Evolutionary conservation across 2,329 filamentous ascomycete genomes (phyloP).

Genomic region (Microdochium nivale): DNA sequence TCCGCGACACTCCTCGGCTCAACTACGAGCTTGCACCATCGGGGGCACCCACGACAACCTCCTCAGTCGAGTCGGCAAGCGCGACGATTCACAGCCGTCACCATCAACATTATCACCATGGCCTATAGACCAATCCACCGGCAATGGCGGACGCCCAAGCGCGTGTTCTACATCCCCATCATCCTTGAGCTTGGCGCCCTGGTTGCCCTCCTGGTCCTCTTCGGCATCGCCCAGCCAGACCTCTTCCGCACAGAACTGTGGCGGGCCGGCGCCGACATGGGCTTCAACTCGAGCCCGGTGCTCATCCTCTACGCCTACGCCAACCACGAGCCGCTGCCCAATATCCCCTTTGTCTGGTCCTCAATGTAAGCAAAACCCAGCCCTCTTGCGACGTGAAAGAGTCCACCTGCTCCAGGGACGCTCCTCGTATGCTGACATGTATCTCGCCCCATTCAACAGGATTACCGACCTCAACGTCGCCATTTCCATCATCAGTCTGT

Average conservation of each 20-base stretch:
- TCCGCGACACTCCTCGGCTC: too few relatives aligned
- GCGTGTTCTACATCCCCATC: slow-evolving; percentile 43
- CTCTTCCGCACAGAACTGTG: slow-evolving; percentile 65
- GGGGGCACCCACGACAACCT: too few relatives aligned
- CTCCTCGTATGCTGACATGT: slow-evolving; percentile 1
- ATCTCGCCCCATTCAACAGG: slow-evolving; percentile 29
- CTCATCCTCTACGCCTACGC: slow-evolving; percentile 65
- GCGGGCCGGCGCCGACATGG: slow-evolving; percentile 60
- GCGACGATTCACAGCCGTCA: too few relatives aligned
- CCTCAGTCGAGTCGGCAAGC: too few relatives aligned
- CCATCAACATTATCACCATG: slow-evolving; percentile 17
- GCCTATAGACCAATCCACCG: slow-evolving; percentile 49
- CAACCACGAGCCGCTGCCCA: slow-evolving; percentile 56
- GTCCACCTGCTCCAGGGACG: too few relatives aligned
- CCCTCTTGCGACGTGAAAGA: too few relatives aligned
- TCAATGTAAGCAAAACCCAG: slow-evolving; percentile 46
- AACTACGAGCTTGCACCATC: too few relatives aligned
- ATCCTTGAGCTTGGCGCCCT: slow-evolving; percentile 60
- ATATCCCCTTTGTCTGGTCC: slow-evolving; percentile 65
- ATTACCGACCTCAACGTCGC: slow-evolving; percentile 69
- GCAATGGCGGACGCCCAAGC: slow-evolving; percentile 48
- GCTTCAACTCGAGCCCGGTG: slow-evolving; percentile 66
- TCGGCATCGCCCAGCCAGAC: slow-evolving; percentile 65
- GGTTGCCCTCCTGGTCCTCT: slow-evolving; percentile 59
- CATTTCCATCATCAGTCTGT: slow-evolving; percentile 67